Percentiles rank a stretch among this genome's conserved stretches.
Conservation (phyloP, 164 flowering plant genomes). For the Magnolia sinica region DNA sequence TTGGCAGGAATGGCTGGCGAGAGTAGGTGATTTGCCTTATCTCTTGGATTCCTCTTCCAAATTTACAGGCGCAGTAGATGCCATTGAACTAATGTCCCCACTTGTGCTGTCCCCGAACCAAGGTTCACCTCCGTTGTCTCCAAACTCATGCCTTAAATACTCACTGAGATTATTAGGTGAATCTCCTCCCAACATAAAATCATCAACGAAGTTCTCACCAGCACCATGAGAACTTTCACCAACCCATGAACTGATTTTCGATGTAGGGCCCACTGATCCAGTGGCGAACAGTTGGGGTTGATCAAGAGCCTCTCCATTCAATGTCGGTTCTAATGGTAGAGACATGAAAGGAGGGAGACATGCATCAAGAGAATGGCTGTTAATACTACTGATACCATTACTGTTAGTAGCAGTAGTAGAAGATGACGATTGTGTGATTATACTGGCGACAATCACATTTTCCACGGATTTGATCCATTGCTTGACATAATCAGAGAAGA, state of each 20-base stretch:
- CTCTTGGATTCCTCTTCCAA: background rate
- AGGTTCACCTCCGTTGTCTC: background rate
- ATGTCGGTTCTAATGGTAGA: background rate
- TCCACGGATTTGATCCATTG: conserved; percentile 2
- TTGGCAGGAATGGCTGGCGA: background rate
- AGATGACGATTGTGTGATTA: background rate
- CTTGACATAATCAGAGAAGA: conserved; percentile 2
- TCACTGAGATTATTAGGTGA: background rate
- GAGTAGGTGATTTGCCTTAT: background rate
- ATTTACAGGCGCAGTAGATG: background rate
- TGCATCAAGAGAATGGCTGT: background rate
- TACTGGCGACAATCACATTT: background rate
- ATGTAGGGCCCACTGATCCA: no score
- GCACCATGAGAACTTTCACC: background rate
- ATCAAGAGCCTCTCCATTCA: background rate
- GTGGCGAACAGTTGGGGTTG: background rate
- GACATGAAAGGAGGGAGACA: background rate
- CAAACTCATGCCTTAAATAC: background rate
- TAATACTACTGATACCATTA: background rate
- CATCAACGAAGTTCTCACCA: background rate
- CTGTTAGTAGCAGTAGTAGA: background rate
- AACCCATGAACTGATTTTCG: background rate
- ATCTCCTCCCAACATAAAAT: background rate
- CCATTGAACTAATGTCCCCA: background rate
- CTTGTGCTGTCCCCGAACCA: background rate